Evolutionary conservation across 78 protist genomes (phyloP).

Genomic region (Monocercomonoides exilis): DNA sequence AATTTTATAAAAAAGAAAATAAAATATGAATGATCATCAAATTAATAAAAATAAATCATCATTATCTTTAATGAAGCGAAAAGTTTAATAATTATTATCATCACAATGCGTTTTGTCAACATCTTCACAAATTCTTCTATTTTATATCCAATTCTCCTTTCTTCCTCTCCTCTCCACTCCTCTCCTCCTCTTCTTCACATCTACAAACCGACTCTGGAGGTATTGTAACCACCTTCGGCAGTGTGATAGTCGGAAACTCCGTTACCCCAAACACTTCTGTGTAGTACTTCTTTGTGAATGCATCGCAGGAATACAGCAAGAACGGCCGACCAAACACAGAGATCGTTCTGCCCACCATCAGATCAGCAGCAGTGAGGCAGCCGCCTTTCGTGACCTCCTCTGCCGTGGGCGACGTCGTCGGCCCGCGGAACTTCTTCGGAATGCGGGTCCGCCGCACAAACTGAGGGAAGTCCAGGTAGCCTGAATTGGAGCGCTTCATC

Average conservation of each 20-base stretch:
- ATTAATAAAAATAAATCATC: no score
- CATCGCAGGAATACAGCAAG: constrained; percentile 29
- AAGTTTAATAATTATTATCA: no score
- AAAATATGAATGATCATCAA: no score
- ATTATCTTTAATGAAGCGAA: no score
- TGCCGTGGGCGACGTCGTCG: not conserved
- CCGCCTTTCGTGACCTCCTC: not conserved
- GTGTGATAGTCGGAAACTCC: not conserved
- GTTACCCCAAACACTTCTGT: not conserved
- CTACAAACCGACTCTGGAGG: not conserved
- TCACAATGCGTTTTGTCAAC: no score
- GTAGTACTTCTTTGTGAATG: constrained; percentile 31
- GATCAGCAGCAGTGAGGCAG: not conserved
- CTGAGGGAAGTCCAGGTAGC: constrained; percentile 17
- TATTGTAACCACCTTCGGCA: not conserved
- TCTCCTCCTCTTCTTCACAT: no score
- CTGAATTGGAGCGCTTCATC: constrained; percentile 39
- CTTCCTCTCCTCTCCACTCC: no score
- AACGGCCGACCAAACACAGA: not conserved
- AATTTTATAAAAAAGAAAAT: no score
- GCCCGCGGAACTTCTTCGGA: not conserved
- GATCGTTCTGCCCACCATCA: not conserved
- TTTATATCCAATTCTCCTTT: no score
- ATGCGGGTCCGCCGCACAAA: not conserved
- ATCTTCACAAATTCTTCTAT: no score